Evolutionary conservation across 345 rosid species (phyloP).

Genomic region (Pseudoturritis turrita): DNA sequence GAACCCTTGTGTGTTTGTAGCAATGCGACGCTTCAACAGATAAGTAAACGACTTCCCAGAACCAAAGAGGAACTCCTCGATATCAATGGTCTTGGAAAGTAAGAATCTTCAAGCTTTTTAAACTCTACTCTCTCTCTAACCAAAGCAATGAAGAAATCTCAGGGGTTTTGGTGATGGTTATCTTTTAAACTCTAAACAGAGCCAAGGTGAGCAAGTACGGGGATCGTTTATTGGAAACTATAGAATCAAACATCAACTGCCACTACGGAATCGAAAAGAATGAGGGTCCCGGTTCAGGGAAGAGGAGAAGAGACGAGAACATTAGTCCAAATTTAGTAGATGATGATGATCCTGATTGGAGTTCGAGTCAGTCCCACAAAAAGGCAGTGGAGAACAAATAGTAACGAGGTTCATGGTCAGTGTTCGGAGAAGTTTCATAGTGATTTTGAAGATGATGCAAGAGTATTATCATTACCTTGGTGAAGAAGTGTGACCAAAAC

Average conservation of each 20-base stretch:
- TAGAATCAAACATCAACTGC: slow-evolving; percentile 55
- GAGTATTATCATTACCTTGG: not conserved
- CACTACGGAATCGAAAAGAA: slow-evolving; percentile 38
- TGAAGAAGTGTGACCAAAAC: not conserved
- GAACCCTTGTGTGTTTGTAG: slow-evolving; percentile 28
- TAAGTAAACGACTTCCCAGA: slow-evolving; percentile 73
- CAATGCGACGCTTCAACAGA: slow-evolving; percentile 56
- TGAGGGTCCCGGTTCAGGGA: slow-evolving; percentile 46
- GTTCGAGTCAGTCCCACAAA: slow-evolving; percentile 60
- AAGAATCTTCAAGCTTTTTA: slow-evolving; percentile 32
- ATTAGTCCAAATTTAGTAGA: slow-evolving; percentile 21
- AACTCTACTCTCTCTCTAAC: not conserved
- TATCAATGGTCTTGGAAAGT: slow-evolving; percentile 88
- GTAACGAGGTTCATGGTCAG: not conserved
- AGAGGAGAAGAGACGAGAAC: slow-evolving; percentile 64
- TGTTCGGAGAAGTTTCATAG: slow-evolving; percentile 2
- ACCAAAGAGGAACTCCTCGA: slow-evolving; percentile 89
- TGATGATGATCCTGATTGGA: slow-evolving; percentile 48
- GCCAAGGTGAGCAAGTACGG: slow-evolving; percentile 70
- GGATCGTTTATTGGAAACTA: slow-evolving; percentile 68
- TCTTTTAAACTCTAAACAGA: slow-evolving; percentile 31
- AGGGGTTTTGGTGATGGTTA: not conserved
- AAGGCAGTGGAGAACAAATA: slow-evolving; percentile 33
- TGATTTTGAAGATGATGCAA: not conserved
- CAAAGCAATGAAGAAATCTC: not conserved